phyloP scores from a whole-genome alignment of 495 filamentous ascomycete genomes.

The Paragyromitra xinjiangensis region DNA sequence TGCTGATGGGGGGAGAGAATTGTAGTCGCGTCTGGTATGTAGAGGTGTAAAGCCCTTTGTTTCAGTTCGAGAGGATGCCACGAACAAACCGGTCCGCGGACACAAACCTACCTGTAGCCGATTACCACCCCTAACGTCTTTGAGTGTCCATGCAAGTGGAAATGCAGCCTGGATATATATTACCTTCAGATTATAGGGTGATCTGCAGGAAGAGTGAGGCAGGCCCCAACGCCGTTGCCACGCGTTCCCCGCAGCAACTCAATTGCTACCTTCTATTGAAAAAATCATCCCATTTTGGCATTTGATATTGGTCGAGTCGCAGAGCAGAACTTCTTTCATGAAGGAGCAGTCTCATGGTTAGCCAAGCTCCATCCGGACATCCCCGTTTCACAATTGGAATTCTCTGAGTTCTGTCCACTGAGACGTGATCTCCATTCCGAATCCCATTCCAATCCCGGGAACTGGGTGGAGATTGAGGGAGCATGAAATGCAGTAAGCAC shows the following conservation, averaged over 20 bases:
- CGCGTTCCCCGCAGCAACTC: slow-evolving; percentile 2
- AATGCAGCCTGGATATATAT: background rate
- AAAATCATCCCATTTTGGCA: slow-evolving; percentile 3
- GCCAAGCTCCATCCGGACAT: background rate
- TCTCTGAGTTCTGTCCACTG: background rate
- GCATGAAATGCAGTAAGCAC: background rate
- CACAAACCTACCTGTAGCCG: background rate
- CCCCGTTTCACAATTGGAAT: background rate
- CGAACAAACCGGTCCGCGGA: background rate
- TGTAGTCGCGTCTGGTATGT: background rate
- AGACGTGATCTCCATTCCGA: background rate
- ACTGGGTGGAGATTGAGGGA: background rate
- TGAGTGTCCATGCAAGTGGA: background rate
- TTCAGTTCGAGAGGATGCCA: background rate
- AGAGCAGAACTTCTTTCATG: background rate
- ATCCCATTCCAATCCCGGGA: background rate
- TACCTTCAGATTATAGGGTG: background rate
- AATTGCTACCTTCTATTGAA: background rate
- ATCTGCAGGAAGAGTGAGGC: background rate
- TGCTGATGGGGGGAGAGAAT: background rate
- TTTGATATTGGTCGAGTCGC: background rate
- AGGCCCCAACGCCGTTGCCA: background rate
- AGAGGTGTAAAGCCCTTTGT: slow-evolving; percentile 2
- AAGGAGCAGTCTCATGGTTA: background rate
- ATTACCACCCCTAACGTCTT: background rate